phyloP scores from a whole-genome alignment of 2,329 filamentous ascomycete genomes.

The Lachnellula hyalina region DNA sequence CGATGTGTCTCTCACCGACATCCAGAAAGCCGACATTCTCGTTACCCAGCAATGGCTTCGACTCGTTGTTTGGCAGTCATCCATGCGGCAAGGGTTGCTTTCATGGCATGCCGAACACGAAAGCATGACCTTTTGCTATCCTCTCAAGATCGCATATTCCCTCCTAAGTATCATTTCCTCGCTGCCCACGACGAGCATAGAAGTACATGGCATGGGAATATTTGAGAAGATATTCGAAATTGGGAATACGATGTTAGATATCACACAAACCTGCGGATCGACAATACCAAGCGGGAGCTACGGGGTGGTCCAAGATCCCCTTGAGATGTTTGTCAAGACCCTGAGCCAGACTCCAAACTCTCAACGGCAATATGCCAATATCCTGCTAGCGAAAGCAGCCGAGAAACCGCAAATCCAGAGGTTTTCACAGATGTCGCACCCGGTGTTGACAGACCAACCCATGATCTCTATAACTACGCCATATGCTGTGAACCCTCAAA shows the following conservation, averaged over 20 bases:
- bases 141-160: constrained; percentile 56
- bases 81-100: constrained; percentile 59
- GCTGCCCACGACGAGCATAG: constrained; percentile 38
- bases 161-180: constrained; percentile 42
- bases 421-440: constrained; percentile 14
- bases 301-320: constrained; percentile 35
- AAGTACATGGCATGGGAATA: constrained; percentile 45
- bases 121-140: constrained; percentile 57
- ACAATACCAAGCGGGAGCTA: constrained; percentile 17
- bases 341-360: constrained; percentile 41
- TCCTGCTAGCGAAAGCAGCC: constrained; percentile 38
- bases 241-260: constrained; percentile 39
- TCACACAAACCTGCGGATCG: constrained; percentile 34
- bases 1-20: constrained; percentile 43
- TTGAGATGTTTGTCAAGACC: constrained; percentile 41
- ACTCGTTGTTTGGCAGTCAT: constrained; percentile 68
- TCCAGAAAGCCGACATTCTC: constrained; percentile 63
- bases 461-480: neutral
- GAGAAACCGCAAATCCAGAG: constrained; percentile 34
- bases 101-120: constrained; percentile 53
- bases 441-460: constrained; percentile 3
- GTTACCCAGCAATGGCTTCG: constrained; percentile 67
- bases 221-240: constrained; percentile 48
- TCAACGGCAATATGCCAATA: constrained; percentile 39
- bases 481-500: neutral